Evolutionary conservation across 305 asterid genomes (phyloP).

Genomic region (Solanum hybrid): DNA sequence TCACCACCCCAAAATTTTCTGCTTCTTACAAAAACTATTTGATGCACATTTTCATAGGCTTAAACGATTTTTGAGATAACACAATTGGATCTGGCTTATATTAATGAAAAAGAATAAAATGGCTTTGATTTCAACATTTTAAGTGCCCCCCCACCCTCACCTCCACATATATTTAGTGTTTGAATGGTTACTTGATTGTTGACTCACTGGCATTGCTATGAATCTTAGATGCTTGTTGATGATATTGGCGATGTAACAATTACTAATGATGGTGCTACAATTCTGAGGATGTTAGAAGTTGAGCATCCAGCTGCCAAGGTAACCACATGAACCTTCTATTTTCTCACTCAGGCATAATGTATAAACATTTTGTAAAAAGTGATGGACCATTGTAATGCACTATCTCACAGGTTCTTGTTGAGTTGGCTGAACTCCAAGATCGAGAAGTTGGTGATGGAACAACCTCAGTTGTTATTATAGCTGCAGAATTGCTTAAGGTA

Average conservation of each 20-base stretch:
- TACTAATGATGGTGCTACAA: slow-evolving; percentile 96
- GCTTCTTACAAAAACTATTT: not conserved
- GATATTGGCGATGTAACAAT: slow-evolving; percentile 96
- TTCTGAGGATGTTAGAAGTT: slow-evolving; percentile 89
- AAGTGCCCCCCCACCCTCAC: not conserved
- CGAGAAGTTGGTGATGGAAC: slow-evolving; percentile 99
- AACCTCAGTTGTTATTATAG: slow-evolving; percentile 77
- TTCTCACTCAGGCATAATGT: not conserved
- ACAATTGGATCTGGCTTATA: not conserved
- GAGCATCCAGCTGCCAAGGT: slow-evolving; percentile 99
- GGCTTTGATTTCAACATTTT: not conserved
- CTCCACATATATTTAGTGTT: not conserved
- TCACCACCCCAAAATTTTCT: not conserved
- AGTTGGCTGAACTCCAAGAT: slow-evolving; percentile 96
- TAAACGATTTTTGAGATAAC: not conserved
- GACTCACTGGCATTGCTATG: slow-evolving; percentile 7
- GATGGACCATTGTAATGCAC: not conserved
- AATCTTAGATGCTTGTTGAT: slow-evolving; percentile 85
- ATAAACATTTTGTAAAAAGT: not conserved
- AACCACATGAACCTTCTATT: not conserved
- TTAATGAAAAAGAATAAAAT: not conserved
- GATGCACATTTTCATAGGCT: not conserved
- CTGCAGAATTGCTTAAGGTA: slow-evolving; percentile 82
- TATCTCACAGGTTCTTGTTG: slow-evolving; percentile 70
- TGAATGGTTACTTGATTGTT: not conserved